Base-by-base conservation (phyloP, 2,329 filamentous ascomycete genomes). In the Colletotrichum godetiae region DNA sequence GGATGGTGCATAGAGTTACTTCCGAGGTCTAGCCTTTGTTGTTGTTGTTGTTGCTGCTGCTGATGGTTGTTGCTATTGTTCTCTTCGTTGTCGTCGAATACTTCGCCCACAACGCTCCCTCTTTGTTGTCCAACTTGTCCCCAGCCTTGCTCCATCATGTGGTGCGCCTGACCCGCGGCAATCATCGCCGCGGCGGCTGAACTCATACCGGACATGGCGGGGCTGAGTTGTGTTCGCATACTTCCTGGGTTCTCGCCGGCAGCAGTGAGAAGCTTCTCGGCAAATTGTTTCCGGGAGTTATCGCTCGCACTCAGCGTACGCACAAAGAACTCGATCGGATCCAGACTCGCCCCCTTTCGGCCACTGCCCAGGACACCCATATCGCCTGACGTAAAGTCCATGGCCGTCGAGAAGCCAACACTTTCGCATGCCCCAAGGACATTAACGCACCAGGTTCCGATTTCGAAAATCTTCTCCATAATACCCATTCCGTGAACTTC, bases 401-500 rank as follows among this genome's bases (percentile, higher is more conserved):
- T 82, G 10, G 74, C 69, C 0, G 76, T 70, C 5, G 74, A 67
- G 33, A 77, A 76, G 0, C 78, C 78, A 7, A 77, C 69, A 10
- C 76, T 78, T 19, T 83, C 79, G 74, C 80, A 82, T 0, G 82
- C 80, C 37, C 81, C 81, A 61, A 86, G 81, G 31, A 86, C 83
- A 22, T 85, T 85, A 74, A 86, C 84, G 37, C 82, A 80, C 83
- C 84, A 86, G 0, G 82, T 83, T 13, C 83, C 84, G 53, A 87
- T 85, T 74, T 86, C 84, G 70, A 86, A 87, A n/a, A 87, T 86
- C 77, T 87, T 86, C 72, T 86, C 85, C 65, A 87, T 86, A 15
- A 87, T 87, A 31, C 85, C 84, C 84, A 86, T 86, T 37, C 85
- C 85, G 72, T 86, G 85, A 1, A 86, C 85, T 70, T 86, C 85